These are phyloP conservation scores for Neonectria magnoliae DNA, from an alignment of 2,329 filamentous ascomycete genomes.

Conservation along the genomic window DNA sequence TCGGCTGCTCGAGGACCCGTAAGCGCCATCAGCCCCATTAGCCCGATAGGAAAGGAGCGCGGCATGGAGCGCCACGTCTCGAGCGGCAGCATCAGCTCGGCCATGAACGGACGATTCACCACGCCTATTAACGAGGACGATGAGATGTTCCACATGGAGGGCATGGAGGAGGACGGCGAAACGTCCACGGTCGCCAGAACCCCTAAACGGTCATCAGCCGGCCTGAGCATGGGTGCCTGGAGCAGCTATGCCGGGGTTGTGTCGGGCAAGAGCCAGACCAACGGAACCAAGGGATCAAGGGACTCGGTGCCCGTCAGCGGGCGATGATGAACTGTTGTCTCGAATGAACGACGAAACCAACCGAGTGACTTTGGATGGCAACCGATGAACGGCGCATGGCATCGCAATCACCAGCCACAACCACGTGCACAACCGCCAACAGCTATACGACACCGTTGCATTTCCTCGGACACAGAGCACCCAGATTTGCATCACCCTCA, in stretches of 20 bases:
- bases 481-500: conserved; percentile 16
- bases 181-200: conserved; percentile 54
- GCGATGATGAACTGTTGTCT: conserved; percentile 32
- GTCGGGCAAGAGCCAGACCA: conserved; percentile 42
- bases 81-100: conserved; percentile 66
- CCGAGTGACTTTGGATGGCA: conserved; percentile 17
- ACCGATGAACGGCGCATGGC: conserved; percentile 34
- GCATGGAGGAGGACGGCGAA: conserved; percentile 72
- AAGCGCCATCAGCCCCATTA: conserved; percentile 50
- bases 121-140: conserved; percentile 74
- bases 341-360: conserved; percentile 8
- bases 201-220: conserved; percentile 61
- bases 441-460: conserved; percentile 31
- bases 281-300: conserved; percentile 43
- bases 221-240: conserved; percentile 51
- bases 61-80: conserved; percentile 67
- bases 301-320: conserved; percentile 45
- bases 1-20: conserved; percentile 53
- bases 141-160: conserved; percentile 68
- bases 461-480: conserved; percentile 29
- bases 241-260: conserved; percentile 55
- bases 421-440: conserved; percentile 20
- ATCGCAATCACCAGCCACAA: conserved; percentile 37
- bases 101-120: conserved; percentile 65
- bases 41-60: conserved; percentile 54